phyloP scores from a whole-genome alignment of 1,139 yeast species.

The Scheffersomyces illinoinensis region DNA sequence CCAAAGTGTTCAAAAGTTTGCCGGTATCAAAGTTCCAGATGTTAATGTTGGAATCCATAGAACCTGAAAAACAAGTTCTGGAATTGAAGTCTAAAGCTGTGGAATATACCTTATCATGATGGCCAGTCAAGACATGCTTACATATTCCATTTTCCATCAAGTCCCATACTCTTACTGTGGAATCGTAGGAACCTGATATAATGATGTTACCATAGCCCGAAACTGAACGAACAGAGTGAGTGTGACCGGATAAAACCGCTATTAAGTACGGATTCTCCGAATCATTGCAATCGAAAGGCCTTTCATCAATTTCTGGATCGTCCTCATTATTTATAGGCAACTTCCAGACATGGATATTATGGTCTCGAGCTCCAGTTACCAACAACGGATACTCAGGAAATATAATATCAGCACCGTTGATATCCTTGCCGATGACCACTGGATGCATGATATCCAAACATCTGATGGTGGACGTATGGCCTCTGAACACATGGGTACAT shows the following conservation, averaged over 20 bases:
- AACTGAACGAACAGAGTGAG: slow-evolving; percentile 84
- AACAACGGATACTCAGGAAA: slow-evolving; percentile 65
- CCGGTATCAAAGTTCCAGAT: slow-evolving; percentile 90
- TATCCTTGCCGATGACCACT: slow-evolving; percentile 55
- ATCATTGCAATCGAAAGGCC: slow-evolving; percentile 42
- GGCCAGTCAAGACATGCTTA: slow-evolving; percentile 75
- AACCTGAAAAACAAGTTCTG: slow-evolving; percentile 85
- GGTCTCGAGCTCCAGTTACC: slow-evolving; percentile 90
- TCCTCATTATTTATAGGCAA: slow-evolving; percentile 59
- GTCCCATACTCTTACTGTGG: slow-evolving; percentile 92
- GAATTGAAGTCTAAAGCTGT: slow-evolving; percentile 78
- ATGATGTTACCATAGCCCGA: slow-evolving; percentile 83
- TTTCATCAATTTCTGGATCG: slow-evolving; percentile 29
- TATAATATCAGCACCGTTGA: slow-evolving; percentile 62
- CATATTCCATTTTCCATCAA: slow-evolving; percentile 69
- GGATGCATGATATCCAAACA: slow-evolving; percentile 85
- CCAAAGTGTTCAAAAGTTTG: slow-evolving; percentile 60
- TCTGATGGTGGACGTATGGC: slow-evolving; percentile 91
- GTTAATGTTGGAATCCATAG: slow-evolving; percentile 85
- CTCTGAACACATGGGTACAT: slow-evolving; percentile 65
- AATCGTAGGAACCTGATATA: slow-evolving; percentile 89
- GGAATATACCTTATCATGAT: slow-evolving; percentile 82
- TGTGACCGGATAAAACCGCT: slow-evolving; percentile 80
- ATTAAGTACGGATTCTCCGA: slow-evolving; percentile 68
- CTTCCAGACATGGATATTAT: slow-evolving; percentile 86